Conservation (phyloP, 1,284 basidiomycete species). For the Pterulicium gracile region DNA sequence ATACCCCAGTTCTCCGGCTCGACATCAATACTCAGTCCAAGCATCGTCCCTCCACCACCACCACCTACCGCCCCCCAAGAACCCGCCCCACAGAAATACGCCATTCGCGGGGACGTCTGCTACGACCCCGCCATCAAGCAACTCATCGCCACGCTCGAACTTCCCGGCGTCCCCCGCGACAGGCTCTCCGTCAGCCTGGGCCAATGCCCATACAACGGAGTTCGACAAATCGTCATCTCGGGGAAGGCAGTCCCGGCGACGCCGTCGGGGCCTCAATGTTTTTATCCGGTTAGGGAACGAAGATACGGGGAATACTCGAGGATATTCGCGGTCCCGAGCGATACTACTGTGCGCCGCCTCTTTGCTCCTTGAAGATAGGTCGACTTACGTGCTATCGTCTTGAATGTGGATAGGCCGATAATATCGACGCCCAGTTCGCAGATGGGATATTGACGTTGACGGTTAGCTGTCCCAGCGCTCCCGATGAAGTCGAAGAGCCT, state of each 20-base stretch:
- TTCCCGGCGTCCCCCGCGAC: background rate
- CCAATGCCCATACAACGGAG: background rate
- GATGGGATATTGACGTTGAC: background rate
- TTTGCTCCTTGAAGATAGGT: too few relatives aligned
- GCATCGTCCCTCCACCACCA: background rate
- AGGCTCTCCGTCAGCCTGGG: background rate
- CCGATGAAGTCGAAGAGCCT: background rate
- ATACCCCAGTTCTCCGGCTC: background rate
- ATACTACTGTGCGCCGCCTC: background rate
- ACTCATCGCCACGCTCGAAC: background rate
- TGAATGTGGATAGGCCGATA: too few relatives aligned
- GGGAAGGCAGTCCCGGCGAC: background rate
- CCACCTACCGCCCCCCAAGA: background rate
- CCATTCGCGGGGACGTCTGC: background rate
- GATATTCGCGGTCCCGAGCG: background rate
- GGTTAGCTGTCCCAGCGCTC: background rate
- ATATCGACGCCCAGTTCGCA: background rate
- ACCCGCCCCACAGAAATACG: background rate
- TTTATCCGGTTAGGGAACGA: background rate
- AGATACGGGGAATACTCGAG: background rate
- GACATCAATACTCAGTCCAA: background rate
- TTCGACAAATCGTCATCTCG: background rate
- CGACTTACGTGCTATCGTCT: too few relatives aligned
- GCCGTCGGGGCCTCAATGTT: too few relatives aligned
- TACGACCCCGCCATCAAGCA: background rate